phyloP scores from a whole-genome alignment of 148 eudicot species.

The Rhododendron kiyosumense region DNA sequence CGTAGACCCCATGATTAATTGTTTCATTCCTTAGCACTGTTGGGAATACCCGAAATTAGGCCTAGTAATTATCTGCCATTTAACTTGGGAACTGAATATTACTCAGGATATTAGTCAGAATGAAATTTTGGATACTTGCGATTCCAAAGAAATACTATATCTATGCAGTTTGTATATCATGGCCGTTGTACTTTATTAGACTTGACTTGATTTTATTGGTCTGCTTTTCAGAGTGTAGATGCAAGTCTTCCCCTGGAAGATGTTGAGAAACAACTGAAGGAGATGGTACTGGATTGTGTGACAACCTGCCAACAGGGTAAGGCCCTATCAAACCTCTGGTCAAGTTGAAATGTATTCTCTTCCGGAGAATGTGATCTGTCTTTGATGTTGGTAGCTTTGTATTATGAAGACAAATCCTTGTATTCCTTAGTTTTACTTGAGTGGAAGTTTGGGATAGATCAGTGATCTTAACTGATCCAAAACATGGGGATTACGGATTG shows the following conservation, averaged over 20 bases:
- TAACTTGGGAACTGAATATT: not conserved
- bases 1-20: not conserved
- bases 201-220: not conserved
- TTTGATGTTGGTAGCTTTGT: not conserved
- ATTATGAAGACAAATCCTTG: not conserved
- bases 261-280: slow-evolving; percentile 59
- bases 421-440: not conserved
- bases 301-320: slow-evolving; percentile 19
- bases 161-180: not conserved
- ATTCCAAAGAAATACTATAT: not conserved
- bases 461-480: not conserved
- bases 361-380: not conserved
- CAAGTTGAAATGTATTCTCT: not conserved
- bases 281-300: slow-evolving; percentile 44
- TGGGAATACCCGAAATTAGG: not conserved
- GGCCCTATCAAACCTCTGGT: slow-evolving; percentile 18
- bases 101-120: not conserved
- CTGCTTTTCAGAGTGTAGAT: slow-evolving; percentile 48
- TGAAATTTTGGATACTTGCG: not conserved
- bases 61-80: not conserved
- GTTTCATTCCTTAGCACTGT: not conserved
- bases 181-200: not conserved
- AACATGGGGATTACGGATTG: not conserved
- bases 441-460: not conserved
- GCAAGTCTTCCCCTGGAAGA: slow-evolving; percentile 75